These are phyloP conservation scores for Wallacemonas sp. DNA, from an alignment of 208 protist species.

Conservation along the genomic window DNA sequence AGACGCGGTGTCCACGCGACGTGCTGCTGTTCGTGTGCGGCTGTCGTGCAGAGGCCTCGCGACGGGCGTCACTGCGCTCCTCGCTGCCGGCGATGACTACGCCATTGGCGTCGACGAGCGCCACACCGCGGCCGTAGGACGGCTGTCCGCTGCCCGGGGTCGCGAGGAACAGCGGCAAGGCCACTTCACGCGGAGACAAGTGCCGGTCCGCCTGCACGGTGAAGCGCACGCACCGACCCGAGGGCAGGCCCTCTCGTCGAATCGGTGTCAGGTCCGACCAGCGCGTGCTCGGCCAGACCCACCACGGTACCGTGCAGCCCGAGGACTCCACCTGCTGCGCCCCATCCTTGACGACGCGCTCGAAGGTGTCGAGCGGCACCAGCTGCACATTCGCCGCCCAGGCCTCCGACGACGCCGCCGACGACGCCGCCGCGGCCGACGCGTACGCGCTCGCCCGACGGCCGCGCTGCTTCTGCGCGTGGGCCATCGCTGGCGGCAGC, in stretches of 20 bases:
- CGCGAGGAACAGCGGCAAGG: constrained; percentile 63
- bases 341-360: constrained; percentile 58
- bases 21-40: constrained; percentile 21
- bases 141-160: constrained; percentile 15
- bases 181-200: constrained; percentile 53
- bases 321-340: constrained; percentile 47
- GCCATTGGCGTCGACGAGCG: constrained; percentile 13
- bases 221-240: constrained; percentile 62
- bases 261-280: constrained; percentile 36
- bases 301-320: constrained; percentile 77
- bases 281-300: constrained; percentile 46
- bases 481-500: too few relatives aligned
- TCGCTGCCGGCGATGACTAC: constrained; percentile 1
- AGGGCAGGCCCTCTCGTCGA: constrained; percentile 15
- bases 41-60: neutral
- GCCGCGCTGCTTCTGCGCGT: too few relatives aligned
- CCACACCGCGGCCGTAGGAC: constrained; percentile 6
- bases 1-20: constrained; percentile 28
- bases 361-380: constrained; percentile 42
- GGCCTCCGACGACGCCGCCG: constrained; percentile 3
- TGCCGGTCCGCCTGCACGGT: constrained; percentile 50
- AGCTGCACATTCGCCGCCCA: constrained; percentile 60
- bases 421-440: neutral
- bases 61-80: neutral
- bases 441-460: neutral